Conservation (phyloP, 176 grass and related monocot genomes). For the Aegilops umbellulata region DNA sequence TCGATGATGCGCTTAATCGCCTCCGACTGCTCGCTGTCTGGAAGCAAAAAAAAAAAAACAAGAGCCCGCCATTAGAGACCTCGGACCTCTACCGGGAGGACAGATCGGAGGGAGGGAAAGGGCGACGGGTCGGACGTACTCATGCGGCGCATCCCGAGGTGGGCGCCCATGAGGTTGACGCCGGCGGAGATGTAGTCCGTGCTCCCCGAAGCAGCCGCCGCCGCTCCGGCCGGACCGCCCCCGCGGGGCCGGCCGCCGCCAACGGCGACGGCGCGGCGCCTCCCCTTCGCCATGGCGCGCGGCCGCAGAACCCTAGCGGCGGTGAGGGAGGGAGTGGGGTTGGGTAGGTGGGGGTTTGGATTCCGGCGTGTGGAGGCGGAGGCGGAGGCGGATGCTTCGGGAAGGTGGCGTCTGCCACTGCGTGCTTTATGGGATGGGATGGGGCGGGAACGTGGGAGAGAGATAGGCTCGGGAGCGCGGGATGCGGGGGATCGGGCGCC, state of each 20-base stretch:
- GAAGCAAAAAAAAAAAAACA: not conserved
- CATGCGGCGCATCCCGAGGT: not conserved
- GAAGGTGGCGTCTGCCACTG: not conserved
- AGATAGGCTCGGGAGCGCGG: not conserved
- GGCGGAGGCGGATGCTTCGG: not conserved
- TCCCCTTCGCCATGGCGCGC: not conserved
- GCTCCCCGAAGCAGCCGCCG: not conserved
- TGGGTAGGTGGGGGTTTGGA: not conserved
- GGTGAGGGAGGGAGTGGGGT: not conserved
- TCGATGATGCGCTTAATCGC: not conserved
- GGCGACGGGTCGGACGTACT: not conserved
- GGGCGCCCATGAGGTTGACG: not conserved
- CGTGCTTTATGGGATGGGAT: not conserved
- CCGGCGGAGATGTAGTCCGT: not conserved
- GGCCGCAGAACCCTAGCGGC: not conserved
- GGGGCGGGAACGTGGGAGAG: not conserved
- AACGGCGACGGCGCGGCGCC: not conserved
- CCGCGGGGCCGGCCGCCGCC: not conserved
- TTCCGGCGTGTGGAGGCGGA: not conserved
- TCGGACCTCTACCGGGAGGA: not conserved
- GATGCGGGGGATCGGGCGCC: not conserved
- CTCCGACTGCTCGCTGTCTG: not conserved
- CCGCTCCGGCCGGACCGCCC: not conserved
- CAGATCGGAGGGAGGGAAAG: not conserved
- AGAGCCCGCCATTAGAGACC: not conserved